Conservation (phyloP, 179 eudicot genomes). For the Monotropa hypopitys region DNA sequence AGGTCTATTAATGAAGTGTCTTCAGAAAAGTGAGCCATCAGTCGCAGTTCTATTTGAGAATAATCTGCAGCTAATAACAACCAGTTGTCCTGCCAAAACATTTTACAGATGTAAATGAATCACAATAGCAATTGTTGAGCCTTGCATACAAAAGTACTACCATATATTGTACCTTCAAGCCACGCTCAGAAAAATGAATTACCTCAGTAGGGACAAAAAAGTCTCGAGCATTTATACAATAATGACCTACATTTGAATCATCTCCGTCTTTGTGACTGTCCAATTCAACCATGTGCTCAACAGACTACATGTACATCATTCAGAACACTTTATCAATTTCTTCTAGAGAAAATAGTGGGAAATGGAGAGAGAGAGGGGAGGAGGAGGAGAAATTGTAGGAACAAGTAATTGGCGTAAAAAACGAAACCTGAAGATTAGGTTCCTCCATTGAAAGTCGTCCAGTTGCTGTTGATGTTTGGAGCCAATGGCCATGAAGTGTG, state of each 20-base stretch:
- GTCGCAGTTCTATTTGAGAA: slow-evolving; percentile 89
- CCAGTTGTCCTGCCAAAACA: slow-evolving; percentile 74
- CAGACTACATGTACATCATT: slow-evolving; percentile 46
- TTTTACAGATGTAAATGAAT: neutral
- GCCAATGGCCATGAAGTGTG: slow-evolving; percentile 91
- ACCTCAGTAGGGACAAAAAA: slow-evolving; percentile 82
- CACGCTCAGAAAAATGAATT: slow-evolving; percentile 10
- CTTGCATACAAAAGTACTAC: neutral
- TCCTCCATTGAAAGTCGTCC: slow-evolving; percentile 97
- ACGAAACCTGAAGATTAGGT: slow-evolving; percentile 84
- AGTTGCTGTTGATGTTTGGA: slow-evolving; percentile 95
- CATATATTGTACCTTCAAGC: neutral
- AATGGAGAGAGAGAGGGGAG: neutral
- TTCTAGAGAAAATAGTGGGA: neutral
- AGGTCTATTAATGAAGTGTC: slow-evolving; percentile 60
- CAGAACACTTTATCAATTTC: slow-evolving; percentile 2
- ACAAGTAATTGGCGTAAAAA: neutral
- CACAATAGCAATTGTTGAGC: neutral
- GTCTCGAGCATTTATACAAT: slow-evolving; percentile 68
- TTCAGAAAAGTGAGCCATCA: slow-evolving; percentile 95
- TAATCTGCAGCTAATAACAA: slow-evolving; percentile 87
- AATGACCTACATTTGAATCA: slow-evolving; percentile 23
- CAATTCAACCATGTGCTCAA: slow-evolving; percentile 80
- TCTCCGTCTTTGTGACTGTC: slow-evolving; percentile 24
- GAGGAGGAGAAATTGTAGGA: neutral